A percentile compares a stretch with the other conserved stretches of the same genome.
These are phyloP conservation scores for Cryptosporidium tyzzeri DNA, from an alignment of 169 alveolate species.

Conservation along the genomic window DNA sequence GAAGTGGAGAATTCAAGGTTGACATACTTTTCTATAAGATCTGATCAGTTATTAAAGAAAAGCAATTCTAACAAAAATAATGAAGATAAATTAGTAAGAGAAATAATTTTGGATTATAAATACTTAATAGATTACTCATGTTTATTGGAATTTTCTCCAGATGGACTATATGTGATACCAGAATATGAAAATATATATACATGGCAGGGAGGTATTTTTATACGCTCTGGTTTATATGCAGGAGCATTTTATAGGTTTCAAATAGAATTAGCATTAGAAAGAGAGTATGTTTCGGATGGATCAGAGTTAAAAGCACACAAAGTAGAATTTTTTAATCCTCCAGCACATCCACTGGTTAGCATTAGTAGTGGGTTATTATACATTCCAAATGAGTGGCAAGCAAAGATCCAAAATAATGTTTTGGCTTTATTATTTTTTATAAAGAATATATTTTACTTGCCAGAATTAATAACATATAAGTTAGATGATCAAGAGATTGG, in stretches of 20 bases:
- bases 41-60: constrained; percentile 10
- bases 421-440: constrained; percentile 48
- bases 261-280: constrained; percentile 20
- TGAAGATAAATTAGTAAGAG: constrained; percentile 49
- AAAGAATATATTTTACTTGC: constrained; percentile 56
- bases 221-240: constrained; percentile 61
- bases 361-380: constrained; percentile 12
- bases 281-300: constrained; percentile 20
- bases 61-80: not conserved
- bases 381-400: constrained; percentile 59
- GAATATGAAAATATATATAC: constrained; percentile 49
- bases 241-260: constrained; percentile 65
- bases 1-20: constrained; percentile 69
- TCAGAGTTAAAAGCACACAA: not conserved
- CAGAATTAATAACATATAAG: constrained; percentile 41
- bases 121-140: constrained; percentile 51
- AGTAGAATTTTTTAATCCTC: constrained; percentile 61
- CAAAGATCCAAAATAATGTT: constrained; percentile 26
- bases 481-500: constrained; percentile 16
- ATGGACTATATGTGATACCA: constrained; percentile 63
- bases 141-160: constrained; percentile 65
- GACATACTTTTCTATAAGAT: constrained; percentile 58
- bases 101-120: constrained; percentile 39
- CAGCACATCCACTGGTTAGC: constrained; percentile 61
- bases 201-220: constrained; percentile 75